A percentile compares a stretch with the other conserved stretches of the same genome.
These are phyloP conservation scores for Asterochloris sp. DNA, from an alignment of 139 green algal genomes.

Conservation along the genomic window DNA sequence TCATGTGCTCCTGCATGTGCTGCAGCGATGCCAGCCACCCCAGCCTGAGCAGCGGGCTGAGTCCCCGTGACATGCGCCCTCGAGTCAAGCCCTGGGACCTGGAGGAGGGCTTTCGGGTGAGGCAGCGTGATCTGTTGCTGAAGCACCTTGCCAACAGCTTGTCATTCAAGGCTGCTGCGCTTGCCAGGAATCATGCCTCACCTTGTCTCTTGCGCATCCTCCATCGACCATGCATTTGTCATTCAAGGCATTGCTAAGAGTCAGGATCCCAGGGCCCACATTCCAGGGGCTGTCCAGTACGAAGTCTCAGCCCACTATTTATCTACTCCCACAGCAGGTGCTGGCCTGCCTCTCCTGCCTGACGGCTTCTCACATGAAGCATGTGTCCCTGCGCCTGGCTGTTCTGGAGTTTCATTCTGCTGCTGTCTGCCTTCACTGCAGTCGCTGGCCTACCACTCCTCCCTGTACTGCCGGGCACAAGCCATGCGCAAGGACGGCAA, in stretches of 20 bases:
- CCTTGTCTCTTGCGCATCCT: not conserved
- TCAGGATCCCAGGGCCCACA: not conserved
- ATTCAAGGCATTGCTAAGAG: not conserved
- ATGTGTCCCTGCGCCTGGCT: no score
- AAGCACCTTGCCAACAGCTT: not conserved
- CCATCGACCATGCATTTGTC: not conserved
- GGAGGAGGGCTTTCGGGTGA: conserved; percentile 28
- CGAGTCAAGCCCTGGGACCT: conserved; percentile 30
- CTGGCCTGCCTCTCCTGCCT: no score
- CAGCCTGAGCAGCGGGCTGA: conserved; percentile 69
- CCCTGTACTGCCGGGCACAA: conserved; percentile 40
- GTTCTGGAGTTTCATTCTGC: no score
- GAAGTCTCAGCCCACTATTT: no score
- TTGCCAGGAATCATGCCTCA: not conserved
- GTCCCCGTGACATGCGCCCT: conserved; percentile 43
- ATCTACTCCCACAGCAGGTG: no score
- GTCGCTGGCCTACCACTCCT: conserved; percentile 16
- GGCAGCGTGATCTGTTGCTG: not conserved
- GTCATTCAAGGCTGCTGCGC: not conserved
- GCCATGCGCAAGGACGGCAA: conserved; percentile 40
- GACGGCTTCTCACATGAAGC: no score
- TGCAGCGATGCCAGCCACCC: not conserved
- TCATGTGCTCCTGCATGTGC: no score
- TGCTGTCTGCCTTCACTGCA: not conserved
- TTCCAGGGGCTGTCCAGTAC: not conserved